These are phyloP conservation scores for Inosperma sp. DNA, from an alignment of 768 basidiomycete species.

Conservation along the genomic window DNA sequence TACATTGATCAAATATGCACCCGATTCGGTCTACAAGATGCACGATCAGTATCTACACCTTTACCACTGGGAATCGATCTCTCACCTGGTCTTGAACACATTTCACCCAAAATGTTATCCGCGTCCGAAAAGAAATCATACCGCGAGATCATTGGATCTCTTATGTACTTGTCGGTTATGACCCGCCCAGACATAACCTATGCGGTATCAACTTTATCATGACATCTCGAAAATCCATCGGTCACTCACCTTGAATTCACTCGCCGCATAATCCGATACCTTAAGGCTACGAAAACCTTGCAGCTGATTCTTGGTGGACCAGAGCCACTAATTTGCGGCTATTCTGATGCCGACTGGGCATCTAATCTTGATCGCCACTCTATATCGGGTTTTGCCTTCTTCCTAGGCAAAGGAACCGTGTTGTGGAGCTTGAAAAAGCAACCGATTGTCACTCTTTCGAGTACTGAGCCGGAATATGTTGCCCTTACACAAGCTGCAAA, in stretches of 20 bases:
- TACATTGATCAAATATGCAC: constrained; percentile 21
- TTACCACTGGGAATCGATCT: constrained; percentile 16
- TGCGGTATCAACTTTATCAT: constrained; percentile 20
- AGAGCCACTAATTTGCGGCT: neutral
- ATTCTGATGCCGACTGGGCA: constrained; percentile 3
- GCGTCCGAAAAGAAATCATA: neutral
- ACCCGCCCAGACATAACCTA: too few species aligned
- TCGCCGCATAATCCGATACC: constrained; percentile 19
- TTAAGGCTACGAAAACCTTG: constrained; percentile 12
- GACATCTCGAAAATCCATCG: constrained; percentile 19
- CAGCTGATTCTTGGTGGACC: constrained; percentile 12
- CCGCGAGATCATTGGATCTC: constrained; percentile 23
- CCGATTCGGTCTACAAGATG: constrained; percentile 16
- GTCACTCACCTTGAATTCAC: constrained; percentile 28
- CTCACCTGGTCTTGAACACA: constrained; percentile 1
- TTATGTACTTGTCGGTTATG: constrained; percentile 28
- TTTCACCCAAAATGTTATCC: constrained; percentile 8
- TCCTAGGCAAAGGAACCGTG: neutral
- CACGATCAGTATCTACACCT: constrained; percentile 10
- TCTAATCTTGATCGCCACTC: neutral
- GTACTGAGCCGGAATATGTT: neutral
- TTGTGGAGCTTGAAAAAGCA: too few species aligned
- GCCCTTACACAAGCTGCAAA: neutral
- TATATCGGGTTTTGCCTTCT: neutral
- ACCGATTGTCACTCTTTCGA: neutral